phyloP scores from a whole-genome alignment of 2,329 filamentous ascomycete genomes.

The Paraphaeosphaeria sporulosa region DNA sequence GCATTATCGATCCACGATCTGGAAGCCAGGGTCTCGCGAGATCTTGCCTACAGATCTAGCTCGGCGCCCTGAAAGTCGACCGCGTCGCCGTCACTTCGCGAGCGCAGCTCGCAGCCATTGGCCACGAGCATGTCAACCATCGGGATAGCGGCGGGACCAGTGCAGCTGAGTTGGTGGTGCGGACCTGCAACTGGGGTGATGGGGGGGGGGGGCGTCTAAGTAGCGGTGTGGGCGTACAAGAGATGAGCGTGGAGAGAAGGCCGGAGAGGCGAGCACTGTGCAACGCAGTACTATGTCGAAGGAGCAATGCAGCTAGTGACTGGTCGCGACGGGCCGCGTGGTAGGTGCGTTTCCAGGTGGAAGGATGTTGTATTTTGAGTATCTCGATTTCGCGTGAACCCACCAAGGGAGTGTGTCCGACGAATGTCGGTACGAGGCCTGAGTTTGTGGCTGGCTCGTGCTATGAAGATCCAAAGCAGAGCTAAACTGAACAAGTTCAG shows the following conservation, averaged over 20 bases:
- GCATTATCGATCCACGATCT: neutral
- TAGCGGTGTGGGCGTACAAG: constrained; percentile 13
- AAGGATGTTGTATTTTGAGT: neutral
- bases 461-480: neutral
- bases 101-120: neutral
- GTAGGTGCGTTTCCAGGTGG: neutral
- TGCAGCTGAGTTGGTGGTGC: neutral
- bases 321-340: constrained; percentile 3
- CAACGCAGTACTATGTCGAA: neutral
- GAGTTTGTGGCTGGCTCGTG: neutral
- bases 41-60: neutral
- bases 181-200: neutral
- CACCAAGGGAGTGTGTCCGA: neutral
- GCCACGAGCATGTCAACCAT: neutral
- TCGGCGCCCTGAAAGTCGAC: neutral
- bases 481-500: neutral
- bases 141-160: neutral
- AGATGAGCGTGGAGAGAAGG: neutral
- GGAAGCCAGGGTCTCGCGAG: neutral
- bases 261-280: neutral
- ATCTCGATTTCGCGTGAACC: neutral
- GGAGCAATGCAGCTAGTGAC: neutral
- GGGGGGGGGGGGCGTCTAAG: constrained; percentile 1
- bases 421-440: neutral
- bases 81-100: neutral